phyloP scores from a whole-genome alignment of 495 filamentous ascomycete species.

The Aspergillus egyptiacus region DNA sequence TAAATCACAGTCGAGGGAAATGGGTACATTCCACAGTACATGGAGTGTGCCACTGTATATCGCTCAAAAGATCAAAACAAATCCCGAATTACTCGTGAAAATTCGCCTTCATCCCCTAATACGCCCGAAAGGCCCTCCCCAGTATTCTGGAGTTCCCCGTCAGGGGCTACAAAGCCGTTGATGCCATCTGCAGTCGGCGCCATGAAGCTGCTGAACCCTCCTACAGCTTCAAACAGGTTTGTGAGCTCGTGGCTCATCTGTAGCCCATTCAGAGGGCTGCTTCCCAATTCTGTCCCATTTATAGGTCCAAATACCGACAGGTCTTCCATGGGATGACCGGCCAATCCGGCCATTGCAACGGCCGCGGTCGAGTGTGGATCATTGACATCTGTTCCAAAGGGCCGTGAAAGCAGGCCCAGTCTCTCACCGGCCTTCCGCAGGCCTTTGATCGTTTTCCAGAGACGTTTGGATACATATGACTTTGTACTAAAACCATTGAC shows the following conservation, averaged over 20 bases:
- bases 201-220: conserved; percentile 47
- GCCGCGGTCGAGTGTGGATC: conserved; percentile 63
- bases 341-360: conserved; percentile 67
- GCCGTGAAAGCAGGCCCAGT: conserved; percentile 60
- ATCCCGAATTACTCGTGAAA: conserved; percentile 56
- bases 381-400: conserved; percentile 32
- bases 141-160: conserved; percentile 42
- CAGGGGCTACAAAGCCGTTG: conserved; percentile 36
- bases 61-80: conserved; percentile 46
- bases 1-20: too few species aligned
- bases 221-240: conserved; percentile 65
- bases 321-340: conserved; percentile 61
- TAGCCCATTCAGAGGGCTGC: conserved; percentile 54
- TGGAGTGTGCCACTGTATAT: too few species aligned
- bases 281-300: conserved; percentile 46
- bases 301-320: conserved; percentile 48
- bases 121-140: conserved; percentile 44
- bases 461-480: conserved; percentile 68
- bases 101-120: conserved; percentile 58
- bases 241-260: conserved; percentile 62
- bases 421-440: conserved; percentile 75
- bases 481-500: conserved; percentile 74
- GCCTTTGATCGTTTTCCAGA: conserved; percentile 77
- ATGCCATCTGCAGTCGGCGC: conserved; percentile 34
- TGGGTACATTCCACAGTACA: too few species aligned